These are phyloP conservation scores for Hypholoma sublateritium DNA, from an alignment of 768 basidiomycete species.

Conservation along the genomic window DNA sequence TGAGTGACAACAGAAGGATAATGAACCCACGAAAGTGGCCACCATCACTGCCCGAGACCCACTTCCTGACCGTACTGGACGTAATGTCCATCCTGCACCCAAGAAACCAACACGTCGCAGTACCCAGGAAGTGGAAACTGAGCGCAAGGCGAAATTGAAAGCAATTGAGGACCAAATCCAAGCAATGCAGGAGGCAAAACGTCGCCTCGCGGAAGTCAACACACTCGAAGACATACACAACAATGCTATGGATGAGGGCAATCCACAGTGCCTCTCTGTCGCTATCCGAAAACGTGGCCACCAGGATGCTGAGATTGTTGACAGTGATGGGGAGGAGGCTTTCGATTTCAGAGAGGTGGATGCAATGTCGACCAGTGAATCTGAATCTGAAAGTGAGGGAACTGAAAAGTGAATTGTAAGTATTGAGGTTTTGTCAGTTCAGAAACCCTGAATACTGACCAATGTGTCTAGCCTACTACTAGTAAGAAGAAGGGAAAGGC, in stretches of 20 bases:
- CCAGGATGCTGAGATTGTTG: background rate
- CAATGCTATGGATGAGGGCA: background rate
- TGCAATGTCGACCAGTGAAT: background rate
- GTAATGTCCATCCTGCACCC: slow-evolving; percentile 11
- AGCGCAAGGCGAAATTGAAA: background rate
- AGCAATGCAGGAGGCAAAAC: slow-evolving; percentile 5
- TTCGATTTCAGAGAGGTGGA: slow-evolving; percentile 9
- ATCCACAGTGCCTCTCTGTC: slow-evolving; percentile 8
- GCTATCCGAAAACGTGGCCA: slow-evolving; percentile 1
- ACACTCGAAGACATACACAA: slow-evolving; percentile 6
- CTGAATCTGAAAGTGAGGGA: background rate
- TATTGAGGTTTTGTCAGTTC: background rate
- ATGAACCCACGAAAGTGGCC: background rate
- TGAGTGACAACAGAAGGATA: background rate
- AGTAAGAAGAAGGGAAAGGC: background rate
- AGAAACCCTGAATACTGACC: background rate
- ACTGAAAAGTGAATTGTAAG: background rate
- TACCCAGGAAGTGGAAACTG: slow-evolving; percentile 11
- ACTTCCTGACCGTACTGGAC: slow-evolving; percentile 12
- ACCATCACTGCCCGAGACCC: slow-evolving; percentile 5
- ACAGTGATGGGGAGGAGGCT: slow-evolving; percentile 3
- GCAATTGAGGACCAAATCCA: background rate
- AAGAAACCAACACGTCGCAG: background rate
- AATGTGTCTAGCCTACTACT: background rate
- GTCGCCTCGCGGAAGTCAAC: slow-evolving; percentile 6